phyloP scores from a whole-genome alignment of 2,329 filamentous ascomycete species.

The Lasiodiplodia sp. region DNA sequence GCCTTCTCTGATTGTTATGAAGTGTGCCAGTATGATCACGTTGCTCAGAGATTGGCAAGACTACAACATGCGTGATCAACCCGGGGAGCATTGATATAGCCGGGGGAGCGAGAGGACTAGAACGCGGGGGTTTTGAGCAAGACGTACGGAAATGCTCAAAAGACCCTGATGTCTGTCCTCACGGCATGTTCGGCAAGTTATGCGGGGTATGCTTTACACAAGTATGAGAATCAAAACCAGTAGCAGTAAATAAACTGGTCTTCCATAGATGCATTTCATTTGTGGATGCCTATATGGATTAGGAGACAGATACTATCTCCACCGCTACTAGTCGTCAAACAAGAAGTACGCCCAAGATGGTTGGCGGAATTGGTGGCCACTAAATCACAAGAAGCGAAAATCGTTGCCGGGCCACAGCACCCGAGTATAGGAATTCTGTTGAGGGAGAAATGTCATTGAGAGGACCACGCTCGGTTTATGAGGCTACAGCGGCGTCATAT shows the following conservation, averaged over 20 bases:
- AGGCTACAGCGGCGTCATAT: background rate
- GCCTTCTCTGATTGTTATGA: background rate
- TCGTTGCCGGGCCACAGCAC: background rate
- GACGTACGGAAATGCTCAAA: background rate
- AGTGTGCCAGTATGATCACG: background rate
- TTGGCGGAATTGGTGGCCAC: background rate
- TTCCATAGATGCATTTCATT: background rate
- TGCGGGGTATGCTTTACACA: background rate
- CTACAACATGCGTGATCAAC: background rate
- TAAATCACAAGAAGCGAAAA: background rate
- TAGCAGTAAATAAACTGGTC: background rate
- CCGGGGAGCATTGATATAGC: background rate
- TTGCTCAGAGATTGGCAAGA: background rate
- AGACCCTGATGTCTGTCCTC: background rate
- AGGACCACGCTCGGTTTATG: background rate
- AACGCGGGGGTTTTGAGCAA: background rate
- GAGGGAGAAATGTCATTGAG: background rate
- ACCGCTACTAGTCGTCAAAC: background rate
- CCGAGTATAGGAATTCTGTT: background rate
- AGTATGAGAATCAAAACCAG: background rate
- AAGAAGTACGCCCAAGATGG: background rate
- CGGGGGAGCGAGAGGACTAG: background rate
- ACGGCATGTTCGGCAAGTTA: background rate
- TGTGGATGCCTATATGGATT: background rate
- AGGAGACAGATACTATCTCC: background rate